Evolutionary conservation across 2,329 filamentous ascomycete genomes (phyloP).

Genomic region (Catunica adiposa): DNA sequence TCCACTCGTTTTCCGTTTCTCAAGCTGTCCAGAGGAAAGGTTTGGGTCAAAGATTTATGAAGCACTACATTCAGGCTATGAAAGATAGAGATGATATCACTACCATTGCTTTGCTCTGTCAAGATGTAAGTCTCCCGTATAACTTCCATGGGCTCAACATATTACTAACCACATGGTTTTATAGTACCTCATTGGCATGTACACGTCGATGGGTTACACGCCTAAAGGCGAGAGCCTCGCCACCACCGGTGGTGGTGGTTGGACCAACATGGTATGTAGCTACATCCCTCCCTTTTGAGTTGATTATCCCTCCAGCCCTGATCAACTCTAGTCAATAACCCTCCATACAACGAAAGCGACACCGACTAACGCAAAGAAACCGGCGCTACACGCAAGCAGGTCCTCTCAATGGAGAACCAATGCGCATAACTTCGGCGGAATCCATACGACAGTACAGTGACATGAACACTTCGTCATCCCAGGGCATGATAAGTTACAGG

Average conservation of each 20-base stretch:
- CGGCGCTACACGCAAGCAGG: slow-evolving; percentile 1
- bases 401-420: slow-evolving; percentile 4
- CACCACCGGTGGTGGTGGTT: slow-evolving; percentile 61
- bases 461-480: neutral
- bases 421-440: neutral
- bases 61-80: slow-evolving; percentile 62
- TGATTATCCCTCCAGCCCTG: neutral
- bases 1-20: slow-evolving; percentile 70
- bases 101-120: slow-evolving; percentile 58
- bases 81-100: slow-evolving; percentile 53
- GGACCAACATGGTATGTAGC: slow-evolving; percentile 67
- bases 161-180: neutral
- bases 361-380: neutral
- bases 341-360: neutral
- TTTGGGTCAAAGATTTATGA: slow-evolving; percentile 57
- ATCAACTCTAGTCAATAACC: neutral
- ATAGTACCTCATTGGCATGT: slow-evolving; percentile 54
- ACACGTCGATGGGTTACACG: slow-evolving; percentile 56
- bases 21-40: slow-evolving; percentile 59
- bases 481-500: no score
- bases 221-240: slow-evolving; percentile 48
- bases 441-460: slow-evolving; percentile 1
- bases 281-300: neutral
- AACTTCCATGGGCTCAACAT: neutral
- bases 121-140: slow-evolving; percentile 33